phyloP scores from a whole-genome alignment of 805 yeast genomes.

The Kazachstania kunashirensis region DNA sequence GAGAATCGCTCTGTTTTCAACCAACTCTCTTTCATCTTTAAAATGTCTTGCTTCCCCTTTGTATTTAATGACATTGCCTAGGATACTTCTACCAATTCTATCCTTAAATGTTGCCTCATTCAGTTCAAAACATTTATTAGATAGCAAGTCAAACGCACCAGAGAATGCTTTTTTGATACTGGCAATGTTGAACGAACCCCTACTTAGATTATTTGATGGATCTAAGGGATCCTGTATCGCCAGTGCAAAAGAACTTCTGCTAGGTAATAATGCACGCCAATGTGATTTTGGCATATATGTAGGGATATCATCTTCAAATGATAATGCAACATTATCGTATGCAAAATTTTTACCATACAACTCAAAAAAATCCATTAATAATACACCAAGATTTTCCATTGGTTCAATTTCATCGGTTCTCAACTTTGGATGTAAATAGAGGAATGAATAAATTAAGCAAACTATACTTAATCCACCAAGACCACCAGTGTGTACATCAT shows the following conservation, averaged over 20 bases:
- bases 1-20: constrained; percentile 47
- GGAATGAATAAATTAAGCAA: constrained; percentile 72
- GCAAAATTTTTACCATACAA: constrained; percentile 85
- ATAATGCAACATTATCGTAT: constrained; percentile 66
- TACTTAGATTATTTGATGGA: constrained; percentile 64
- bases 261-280: constrained; percentile 36
- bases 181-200: constrained; percentile 73
- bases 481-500: constrained; percentile 89
- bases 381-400: constrained; percentile 68
- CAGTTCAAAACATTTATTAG: constrained; percentile 65
- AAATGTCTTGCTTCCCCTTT: constrained; percentile 69
- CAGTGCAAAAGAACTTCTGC: constrained; percentile 44
- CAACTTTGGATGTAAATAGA: constrained; percentile 70
- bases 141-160: constrained; percentile 74
- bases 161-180: constrained; percentile 77
- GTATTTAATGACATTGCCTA: constrained; percentile 71
- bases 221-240: constrained; percentile 89
- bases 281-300: constrained; percentile 49
- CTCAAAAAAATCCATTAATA: constrained; percentile 86
- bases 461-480: constrained; percentile 91
- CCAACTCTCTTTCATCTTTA: constrained; percentile 59
- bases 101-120: constrained; percentile 55
- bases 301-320: constrained; percentile 46
- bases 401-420: constrained; percentile 58
- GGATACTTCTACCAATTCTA: constrained; percentile 60